Percentiles rank a stretch among this genome's conserved stretches.
phyloP scores from a whole-genome alignment of 805 yeast genomes.

The Saturnispora bothae region DNA sequence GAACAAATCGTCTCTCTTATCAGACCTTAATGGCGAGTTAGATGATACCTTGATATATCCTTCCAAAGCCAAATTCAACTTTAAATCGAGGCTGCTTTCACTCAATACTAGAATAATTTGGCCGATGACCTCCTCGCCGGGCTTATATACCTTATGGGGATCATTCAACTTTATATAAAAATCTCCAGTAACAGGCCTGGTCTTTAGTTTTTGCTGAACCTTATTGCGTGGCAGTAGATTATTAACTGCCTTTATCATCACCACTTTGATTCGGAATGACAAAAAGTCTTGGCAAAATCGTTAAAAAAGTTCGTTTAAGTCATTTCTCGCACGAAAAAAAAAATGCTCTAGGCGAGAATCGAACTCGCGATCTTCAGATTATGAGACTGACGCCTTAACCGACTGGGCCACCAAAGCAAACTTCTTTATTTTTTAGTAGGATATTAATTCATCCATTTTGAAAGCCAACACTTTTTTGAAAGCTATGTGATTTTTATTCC shows the following conservation, averaged over 20 bases:
- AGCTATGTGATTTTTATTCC: no score
- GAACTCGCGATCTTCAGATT: conserved; percentile 30
- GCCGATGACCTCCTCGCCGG: conserved; percentile 69
- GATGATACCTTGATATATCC: conserved; percentile 49
- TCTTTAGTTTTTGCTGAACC: conserved; percentile 15
- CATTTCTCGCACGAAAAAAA: conserved; percentile 9
- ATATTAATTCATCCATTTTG: no score
- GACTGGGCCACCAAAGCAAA: conserved; percentile 27
- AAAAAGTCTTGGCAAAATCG: conserved; percentile 7
- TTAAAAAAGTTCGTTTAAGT: neutral
- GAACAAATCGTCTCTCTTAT: conserved; percentile 40
- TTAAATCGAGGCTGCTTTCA: conserved; percentile 44
- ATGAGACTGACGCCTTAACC: conserved; percentile 30
- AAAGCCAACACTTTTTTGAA: no score
- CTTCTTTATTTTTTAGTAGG: no score
- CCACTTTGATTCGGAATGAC: neutral
- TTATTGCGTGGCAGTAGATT: conserved; percentile 29
- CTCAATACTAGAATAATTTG: conserved; percentile 46
- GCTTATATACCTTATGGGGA: conserved; percentile 69
- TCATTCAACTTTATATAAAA: conserved; percentile 62
- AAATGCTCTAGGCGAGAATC: conserved; percentile 28
- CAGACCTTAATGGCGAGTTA: conserved; percentile 41
- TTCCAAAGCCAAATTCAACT: conserved; percentile 41
- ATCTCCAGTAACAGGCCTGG: conserved; percentile 34
- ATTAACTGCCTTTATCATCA: conserved; percentile 43